phyloP scores from a whole-genome alignment of 106 monocot genomes.

The Platanthera zijinensis region DNA sequence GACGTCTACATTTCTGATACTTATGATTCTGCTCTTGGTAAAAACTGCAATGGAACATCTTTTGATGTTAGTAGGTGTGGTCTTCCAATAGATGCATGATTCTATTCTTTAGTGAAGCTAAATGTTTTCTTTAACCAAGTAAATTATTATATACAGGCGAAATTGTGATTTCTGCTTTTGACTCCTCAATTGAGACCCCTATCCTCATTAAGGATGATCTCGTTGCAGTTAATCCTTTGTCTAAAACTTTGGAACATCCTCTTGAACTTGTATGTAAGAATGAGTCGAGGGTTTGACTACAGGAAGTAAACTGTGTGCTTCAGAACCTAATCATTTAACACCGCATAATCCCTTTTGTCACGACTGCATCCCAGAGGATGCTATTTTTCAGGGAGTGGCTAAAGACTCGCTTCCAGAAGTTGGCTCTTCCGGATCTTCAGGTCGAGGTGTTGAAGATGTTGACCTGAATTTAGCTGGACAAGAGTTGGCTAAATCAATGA shows the following conservation, averaged over 20 bases:
- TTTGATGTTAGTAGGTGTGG: conserved; percentile 2
- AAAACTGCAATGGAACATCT: conserved; percentile 5
- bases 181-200: conserved; percentile 9
- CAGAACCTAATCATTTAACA: conserved; percentile 6
- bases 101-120: not conserved
- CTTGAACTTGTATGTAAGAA: not conserved
- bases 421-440: conserved; percentile 50
- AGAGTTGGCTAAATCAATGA: conserved; percentile 79
- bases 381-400: conserved; percentile 6
- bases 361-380: conserved; percentile 11
- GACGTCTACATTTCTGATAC: conserved; percentile 28
- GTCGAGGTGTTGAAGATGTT: conserved; percentile 33
- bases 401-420: conserved; percentile 42
- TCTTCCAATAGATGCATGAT: conserved; percentile 9
- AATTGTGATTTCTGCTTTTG: conserved; percentile 12
- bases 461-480: conserved; percentile 40
- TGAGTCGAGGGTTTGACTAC: conserved; percentile 8
- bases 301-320: not conserved
- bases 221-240: conserved; percentile 8
- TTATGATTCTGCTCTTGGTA: conserved; percentile 34
- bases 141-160: conserved; percentile 14
- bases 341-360: conserved; percentile 7
- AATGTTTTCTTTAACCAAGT: not conserved
- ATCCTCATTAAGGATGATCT: conserved; percentile 14
- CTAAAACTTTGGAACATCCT: conserved; percentile 5